Evolutionary conservation across 108 stramenopile genomes (phyloP), one percentile per base, ranked within the genome.

Genomic region (Nannochloropsis oceanica): DNA sequence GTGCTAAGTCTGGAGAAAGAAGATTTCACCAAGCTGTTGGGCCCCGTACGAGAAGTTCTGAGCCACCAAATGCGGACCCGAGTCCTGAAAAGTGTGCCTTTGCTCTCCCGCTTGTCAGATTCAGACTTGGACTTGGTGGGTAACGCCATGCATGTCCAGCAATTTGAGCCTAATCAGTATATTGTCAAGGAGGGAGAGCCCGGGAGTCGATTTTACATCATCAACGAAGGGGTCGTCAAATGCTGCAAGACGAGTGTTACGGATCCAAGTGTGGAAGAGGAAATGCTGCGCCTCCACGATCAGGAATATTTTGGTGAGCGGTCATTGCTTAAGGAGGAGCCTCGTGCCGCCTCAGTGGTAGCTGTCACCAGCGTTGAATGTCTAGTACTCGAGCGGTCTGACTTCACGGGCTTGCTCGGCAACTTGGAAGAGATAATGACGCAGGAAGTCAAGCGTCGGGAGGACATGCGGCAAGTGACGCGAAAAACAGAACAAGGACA

Each of bases 191-290:
- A 92, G 81, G 90, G 90, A n/a, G 89, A 90, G 26, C 89, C 85
- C 87, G 92, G 88, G 44, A 85, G 85, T 42, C 83, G 85, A 13
- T 93, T 93, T 83, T 93, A 92, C 86, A 92, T 93, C 79, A 92
- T 93, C 82, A 92, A 92, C 27, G 91, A 92, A n/a, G 93, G 93
- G 10, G 84, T 86, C 79, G 90, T 90, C n/a, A n/a, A 42, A 12
- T 43, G 27, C 43, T 79, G 25, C n/a, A 81, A 79, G 43, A 85
- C 25, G 7, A 46, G 43, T 20, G 13, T 42, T 22, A 82, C 87
- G 1, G 79, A 80, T 9, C 44, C 85, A 5, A 82, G 82, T 27
- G 88, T 82, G 83, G 85, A 85, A 44, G 44, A 43, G 42, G 89
- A 88, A 82, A 22, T 90, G 27, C 86, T 86, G 85, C 85, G 85